phyloP scores from a whole-genome alignment of 2,329 filamentous ascomycete genomes.

The Penicillium sp. region DNA sequence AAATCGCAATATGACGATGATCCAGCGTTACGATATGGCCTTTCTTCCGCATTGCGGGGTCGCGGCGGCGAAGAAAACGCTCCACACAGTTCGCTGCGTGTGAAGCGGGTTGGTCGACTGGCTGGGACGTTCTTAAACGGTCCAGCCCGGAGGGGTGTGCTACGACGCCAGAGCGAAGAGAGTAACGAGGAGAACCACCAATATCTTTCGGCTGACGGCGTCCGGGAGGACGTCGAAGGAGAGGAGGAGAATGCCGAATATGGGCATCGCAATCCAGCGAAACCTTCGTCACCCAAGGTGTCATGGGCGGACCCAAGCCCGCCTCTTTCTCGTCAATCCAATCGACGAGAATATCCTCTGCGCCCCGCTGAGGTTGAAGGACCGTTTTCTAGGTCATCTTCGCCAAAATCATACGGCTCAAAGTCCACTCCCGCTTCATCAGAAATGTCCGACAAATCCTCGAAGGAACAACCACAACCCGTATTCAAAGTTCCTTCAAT shows the following conservation, averaged over 20 bases:
- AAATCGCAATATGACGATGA: slow-evolving; percentile 30
- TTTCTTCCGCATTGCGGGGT: slow-evolving; percentile 32
- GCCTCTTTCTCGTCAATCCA: slow-evolving; percentile 17
- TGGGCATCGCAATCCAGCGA: slow-evolving; percentile 18
- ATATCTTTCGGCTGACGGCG: slow-evolving; percentile 22
- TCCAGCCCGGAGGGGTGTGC: slow-evolving; percentile 65
- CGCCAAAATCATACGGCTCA: slow-evolving; percentile 30
- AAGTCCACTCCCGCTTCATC: slow-evolving; percentile 39
- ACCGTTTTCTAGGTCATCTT: slow-evolving; percentile 28
- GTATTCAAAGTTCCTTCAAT: slow-evolving; percentile 52
- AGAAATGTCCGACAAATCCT: slow-evolving; percentile 33
- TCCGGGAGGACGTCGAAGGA: slow-evolving; percentile 22
- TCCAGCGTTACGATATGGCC: slow-evolving; percentile 24
- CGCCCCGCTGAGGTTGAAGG: slow-evolving; percentile 19
- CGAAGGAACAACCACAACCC: slow-evolving; percentile 45
- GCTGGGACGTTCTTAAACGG: slow-evolving; percentile 71
- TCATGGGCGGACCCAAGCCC: slow-evolving; percentile 32
- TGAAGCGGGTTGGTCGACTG: slow-evolving; percentile 67
- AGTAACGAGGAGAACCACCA: slow-evolving; percentile 41
- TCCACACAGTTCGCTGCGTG: slow-evolving; percentile 63
- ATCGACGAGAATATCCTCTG: slow-evolving; percentile 19
- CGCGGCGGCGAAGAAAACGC: slow-evolving; percentile 55
- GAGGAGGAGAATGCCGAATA: slow-evolving; percentile 25
- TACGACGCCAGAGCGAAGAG: slow-evolving; percentile 55
- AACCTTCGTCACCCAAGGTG: slow-evolving; percentile 29